phyloP scores from a whole-genome alignment of 2,329 filamentous ascomycete species.

The Pseudocercospora eumusae region DNA sequence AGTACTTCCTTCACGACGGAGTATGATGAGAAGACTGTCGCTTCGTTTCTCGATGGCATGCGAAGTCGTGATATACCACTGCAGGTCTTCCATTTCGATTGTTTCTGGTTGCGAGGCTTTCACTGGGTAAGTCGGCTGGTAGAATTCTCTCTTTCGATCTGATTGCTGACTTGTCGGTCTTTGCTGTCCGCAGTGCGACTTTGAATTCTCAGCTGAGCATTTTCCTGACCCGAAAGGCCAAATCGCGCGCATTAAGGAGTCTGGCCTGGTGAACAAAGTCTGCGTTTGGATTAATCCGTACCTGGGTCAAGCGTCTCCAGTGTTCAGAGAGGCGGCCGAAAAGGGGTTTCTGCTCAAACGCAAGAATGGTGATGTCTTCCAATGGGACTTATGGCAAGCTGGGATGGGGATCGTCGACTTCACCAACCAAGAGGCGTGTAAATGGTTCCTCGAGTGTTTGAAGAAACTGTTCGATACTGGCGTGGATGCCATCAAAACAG shows the following conservation, averaged over 20 bases:
- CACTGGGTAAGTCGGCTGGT: constrained; percentile 49
- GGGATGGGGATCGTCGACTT: constrained; percentile 75
- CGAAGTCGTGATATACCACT: constrained; percentile 64
- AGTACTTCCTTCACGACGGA: constrained; percentile 74
- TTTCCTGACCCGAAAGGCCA: constrained; percentile 69
- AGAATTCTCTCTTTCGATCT: too few species aligned
- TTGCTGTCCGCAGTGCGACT: constrained; percentile 58
- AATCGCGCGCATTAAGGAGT: constrained; percentile 64
- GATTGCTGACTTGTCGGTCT: too few species aligned
- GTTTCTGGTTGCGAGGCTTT: constrained; percentile 76
- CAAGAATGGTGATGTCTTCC: constrained; percentile 68
- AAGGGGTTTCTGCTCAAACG: constrained; percentile 71
- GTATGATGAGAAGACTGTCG: constrained; percentile 70
- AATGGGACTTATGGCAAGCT: constrained; percentile 76
- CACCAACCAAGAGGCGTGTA: constrained; percentile 67
- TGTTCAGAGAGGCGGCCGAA: constrained; percentile 65
- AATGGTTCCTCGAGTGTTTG: constrained; percentile 66
- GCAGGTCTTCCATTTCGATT: constrained; percentile 74
- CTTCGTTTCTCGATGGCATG: constrained; percentile 69
- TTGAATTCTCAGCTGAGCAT: constrained; percentile 66
- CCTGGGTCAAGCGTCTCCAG: constrained; percentile 66
- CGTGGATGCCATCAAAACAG: constrained; percentile 72
- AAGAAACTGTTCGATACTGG: constrained; percentile 66
- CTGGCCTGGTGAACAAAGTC: constrained; percentile 61
- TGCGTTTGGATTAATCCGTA: constrained; percentile 79